phyloP scores from a whole-genome alignment of 441 rosid genomes.

The Gossypium aridum region DNA sequence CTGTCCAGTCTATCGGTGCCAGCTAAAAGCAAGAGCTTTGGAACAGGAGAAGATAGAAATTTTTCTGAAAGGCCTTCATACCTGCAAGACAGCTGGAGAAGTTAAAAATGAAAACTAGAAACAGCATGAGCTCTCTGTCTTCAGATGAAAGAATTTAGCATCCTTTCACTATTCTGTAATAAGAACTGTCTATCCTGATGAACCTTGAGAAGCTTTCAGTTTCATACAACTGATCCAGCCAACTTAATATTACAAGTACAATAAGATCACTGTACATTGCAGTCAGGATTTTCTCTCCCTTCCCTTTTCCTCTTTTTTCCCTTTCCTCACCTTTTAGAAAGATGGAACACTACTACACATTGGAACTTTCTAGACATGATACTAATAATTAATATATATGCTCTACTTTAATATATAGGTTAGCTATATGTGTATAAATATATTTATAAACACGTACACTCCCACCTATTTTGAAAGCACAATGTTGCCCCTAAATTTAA shows the following conservation, averaged over 20 bases:
- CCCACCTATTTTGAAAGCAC: background rate
- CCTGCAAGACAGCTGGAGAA: slow-evolving; percentile 43
- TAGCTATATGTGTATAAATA: background rate
- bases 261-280: background rate
- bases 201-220: background rate
- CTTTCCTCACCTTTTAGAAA: background rate
- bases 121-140: background rate
- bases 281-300: background rate
- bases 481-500: background rate
- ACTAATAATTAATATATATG: background rate
- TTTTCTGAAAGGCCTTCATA: slow-evolving; percentile 93
- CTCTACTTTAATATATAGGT: background rate
- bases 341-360: background rate
- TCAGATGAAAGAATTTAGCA: background rate
- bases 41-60: slow-evolving; percentile 76
- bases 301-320: background rate
- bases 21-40: slow-evolving; percentile 82
- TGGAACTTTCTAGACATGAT: background rate
- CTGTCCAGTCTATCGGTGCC: slow-evolving; percentile 93
- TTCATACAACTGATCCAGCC: background rate
- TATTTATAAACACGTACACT: background rate
- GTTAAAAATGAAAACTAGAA: background rate
- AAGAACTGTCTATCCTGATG: background rate
- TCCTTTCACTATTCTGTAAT: background rate
- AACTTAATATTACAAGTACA: background rate